A percentile compares a stretch with the other conserved stretches of the same genome.
phyloP scores from a whole-genome alignment of 208 protist genomes.

The Phytomonas sp. region DNA sequence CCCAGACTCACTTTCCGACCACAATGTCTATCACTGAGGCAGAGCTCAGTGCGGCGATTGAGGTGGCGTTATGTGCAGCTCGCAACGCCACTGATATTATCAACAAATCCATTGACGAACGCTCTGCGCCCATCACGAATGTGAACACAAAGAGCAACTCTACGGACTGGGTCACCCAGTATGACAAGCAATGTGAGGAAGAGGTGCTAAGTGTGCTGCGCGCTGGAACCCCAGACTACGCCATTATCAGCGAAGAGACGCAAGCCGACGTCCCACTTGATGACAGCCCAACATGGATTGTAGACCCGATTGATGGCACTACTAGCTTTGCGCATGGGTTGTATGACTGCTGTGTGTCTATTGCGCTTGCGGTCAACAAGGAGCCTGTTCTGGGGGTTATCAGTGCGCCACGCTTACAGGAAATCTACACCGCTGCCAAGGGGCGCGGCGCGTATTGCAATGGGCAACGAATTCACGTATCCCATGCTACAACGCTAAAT shows the following conservation, averaged over 20 bases:
- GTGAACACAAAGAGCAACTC: slow-evolving; percentile 33
- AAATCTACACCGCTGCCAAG: slow-evolving; percentile 69
- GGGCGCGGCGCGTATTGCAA: slow-evolving; percentile 83
- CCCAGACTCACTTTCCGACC: not conserved
- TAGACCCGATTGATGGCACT: slow-evolving; percentile 76
- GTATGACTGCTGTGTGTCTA: slow-evolving; percentile 82
- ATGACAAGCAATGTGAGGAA: slow-evolving; percentile 70
- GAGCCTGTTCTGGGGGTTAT: slow-evolving; percentile 76
- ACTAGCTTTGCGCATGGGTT: slow-evolving; percentile 76
- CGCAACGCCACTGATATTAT: slow-evolving; percentile 47
- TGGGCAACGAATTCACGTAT: slow-evolving; percentile 78
- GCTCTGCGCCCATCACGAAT: slow-evolving; percentile 17
- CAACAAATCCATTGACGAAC: slow-evolving; percentile 54
- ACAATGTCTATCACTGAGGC: slow-evolving; percentile 29
- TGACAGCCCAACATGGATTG: slow-evolving; percentile 73
- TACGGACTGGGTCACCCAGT: slow-evolving; percentile 62
- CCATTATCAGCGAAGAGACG: slow-evolving; percentile 59
- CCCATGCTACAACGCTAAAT: slow-evolving; percentile 24
- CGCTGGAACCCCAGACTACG: slow-evolving; percentile 42
- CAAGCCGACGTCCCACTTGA: slow-evolving; percentile 23
- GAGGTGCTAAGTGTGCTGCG: slow-evolving; percentile 62
- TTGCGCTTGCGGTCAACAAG: slow-evolving; percentile 64
- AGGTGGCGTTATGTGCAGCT: slow-evolving; percentile 50
- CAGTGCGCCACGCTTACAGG: slow-evolving; percentile 60
- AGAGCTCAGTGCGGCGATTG: slow-evolving; percentile 52